Evolutionary conservation across 2,329 filamentous ascomycete species (phyloP).

Genomic region (Aspergillus versicolor): DNA sequence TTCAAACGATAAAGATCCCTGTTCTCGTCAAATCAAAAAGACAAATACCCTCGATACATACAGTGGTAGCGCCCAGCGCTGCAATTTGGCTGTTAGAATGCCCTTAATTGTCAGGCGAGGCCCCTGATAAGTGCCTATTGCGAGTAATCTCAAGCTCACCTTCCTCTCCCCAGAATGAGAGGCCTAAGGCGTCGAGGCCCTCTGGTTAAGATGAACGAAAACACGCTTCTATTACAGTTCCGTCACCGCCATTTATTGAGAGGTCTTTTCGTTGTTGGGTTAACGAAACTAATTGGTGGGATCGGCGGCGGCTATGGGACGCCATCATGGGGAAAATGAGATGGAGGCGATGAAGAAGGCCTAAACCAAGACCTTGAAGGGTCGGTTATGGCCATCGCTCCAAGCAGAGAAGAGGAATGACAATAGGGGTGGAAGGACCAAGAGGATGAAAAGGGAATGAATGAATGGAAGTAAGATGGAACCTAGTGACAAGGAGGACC

Average conservation of each 20-base stretch:
- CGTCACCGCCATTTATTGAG: neutral
- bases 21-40: neutral
- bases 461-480: neutral
- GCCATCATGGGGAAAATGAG: neutral
- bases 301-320: neutral
- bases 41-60: neutral
- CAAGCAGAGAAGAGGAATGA: neutral
- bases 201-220: neutral
- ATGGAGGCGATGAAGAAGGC: neutral
- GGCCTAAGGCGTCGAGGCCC: neutral
- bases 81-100: neutral
- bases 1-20: neutral
- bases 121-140: neutral
- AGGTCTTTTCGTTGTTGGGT: neutral
- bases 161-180: neutral
- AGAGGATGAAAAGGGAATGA: neutral
- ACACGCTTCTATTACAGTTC: neutral
- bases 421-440: neutral
- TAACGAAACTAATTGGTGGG: neutral
- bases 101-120: neutral
- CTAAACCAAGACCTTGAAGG: neutral
- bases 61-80: neutral
- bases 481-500: conserved; percentile 12
- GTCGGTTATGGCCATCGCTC: neutral
- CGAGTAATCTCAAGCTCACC: neutral